Evolutionary conservation across 1,284 basidiomycete genomes (phyloP).

Genomic region (Amylostereum areolatum): DNA sequence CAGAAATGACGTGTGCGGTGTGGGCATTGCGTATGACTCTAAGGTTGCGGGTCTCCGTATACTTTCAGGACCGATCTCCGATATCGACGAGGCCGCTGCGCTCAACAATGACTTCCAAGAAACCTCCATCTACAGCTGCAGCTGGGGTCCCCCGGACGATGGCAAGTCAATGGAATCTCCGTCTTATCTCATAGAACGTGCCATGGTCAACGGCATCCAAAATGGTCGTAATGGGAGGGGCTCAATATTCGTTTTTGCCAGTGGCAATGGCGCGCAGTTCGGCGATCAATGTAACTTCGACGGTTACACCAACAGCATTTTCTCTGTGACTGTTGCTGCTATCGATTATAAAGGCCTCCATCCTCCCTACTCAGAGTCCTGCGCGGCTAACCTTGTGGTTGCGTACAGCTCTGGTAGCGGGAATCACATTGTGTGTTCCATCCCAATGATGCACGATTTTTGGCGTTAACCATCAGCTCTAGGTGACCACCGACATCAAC

Average conservation of each 20-base stretch:
- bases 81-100: slow-evolving; percentile 95
- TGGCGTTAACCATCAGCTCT: slow-evolving; percentile 12
- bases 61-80: slow-evolving; percentile 93
- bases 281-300: slow-evolving; percentile 99
- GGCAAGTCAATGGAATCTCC: slow-evolving; percentile 95
- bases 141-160: slow-evolving; percentile 97
- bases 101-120: slow-evolving; percentile 94
- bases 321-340: slow-evolving; percentile 92
- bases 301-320: slow-evolving; percentile 98
- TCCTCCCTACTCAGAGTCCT: slow-evolving; percentile 96
- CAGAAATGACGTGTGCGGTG: slow-evolving; percentile 93
- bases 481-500: slow-evolving; percentile 94
- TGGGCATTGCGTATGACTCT: slow-evolving; percentile 91
- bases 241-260: slow-evolving; percentile 95
- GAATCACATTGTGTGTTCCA: slow-evolving; percentile 74
- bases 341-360: slow-evolving; percentile 90
- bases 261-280: slow-evolving; percentile 88
- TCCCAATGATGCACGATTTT: slow-evolving; percentile 10
- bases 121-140: slow-evolving; percentile 93
- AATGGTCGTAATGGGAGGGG: slow-evolving; percentile 90
- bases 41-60: slow-evolving; percentile 94
- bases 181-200: slow-evolving; percentile 87
- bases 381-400: slow-evolving; percentile 94
- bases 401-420: slow-evolving; percentile 96
- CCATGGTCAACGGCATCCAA: slow-evolving; percentile 91